A percentile compares a stretch with the other conserved stretches of the same genome.
phyloP scores from a whole-genome alignment of 2,329 filamentous ascomycete species.

The Fusarium acutatum region DNA sequence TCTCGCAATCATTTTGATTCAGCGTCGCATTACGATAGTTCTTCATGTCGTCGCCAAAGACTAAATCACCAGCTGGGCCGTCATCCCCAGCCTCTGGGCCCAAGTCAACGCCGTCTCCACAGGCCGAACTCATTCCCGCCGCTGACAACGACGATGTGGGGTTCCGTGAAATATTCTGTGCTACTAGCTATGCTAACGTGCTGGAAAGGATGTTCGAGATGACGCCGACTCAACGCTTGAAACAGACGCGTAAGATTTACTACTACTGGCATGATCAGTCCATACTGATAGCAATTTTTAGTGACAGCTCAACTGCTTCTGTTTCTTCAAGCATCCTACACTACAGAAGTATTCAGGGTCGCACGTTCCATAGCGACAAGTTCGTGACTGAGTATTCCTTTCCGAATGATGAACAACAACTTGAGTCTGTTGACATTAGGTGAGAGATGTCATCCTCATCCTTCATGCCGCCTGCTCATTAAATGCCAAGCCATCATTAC shows the following conservation, averaged over 20 bases:
- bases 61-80: not conserved
- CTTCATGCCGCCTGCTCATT: fast-evolving
- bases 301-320: constrained; percentile 17
- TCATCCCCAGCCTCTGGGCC: not conserved
- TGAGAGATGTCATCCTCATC: not conserved
- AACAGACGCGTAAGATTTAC: not conserved
- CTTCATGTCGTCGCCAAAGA: not conserved
- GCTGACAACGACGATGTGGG: not conserved
- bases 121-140: not conserved
- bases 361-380: constrained; percentile 23
- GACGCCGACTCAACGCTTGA: not conserved
- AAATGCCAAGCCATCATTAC: not conserved
- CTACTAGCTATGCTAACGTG: not conserved
- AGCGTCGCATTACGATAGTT: fast-evolving
- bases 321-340: constrained; percentile 17
- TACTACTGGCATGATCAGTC: fast-evolving
- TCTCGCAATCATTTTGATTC: not conserved
- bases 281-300: fast-evolving
- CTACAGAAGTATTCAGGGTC: constrained; percentile 16
- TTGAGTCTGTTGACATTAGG: constrained; percentile 16
- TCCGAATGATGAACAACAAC: constrained; percentile 22
- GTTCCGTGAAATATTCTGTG: fast-evolving
- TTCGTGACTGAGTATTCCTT: constrained; percentile 13
- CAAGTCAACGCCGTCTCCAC: not conserved
- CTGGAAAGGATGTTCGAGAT: not conserved